Percentiles rank a stretch among this genome's conserved stretches.
phyloP scores from a whole-genome alignment of 768 basidiomycete species.

The Tricholoma terreum region DNA sequence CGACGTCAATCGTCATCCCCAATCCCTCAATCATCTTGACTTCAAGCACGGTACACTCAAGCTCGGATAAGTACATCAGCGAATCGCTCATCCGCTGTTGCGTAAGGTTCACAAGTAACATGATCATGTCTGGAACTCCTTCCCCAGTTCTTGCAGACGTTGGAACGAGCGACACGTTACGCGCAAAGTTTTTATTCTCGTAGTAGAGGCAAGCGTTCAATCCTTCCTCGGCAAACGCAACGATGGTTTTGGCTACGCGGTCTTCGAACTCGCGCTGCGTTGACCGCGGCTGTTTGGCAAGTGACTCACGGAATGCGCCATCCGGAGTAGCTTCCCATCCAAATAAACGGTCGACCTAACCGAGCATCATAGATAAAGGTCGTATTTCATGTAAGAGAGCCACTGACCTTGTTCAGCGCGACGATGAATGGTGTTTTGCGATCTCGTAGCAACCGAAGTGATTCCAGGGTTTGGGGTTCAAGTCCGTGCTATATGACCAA shows the following conservation, averaged over 20 bases:
- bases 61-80: conserved; percentile 95
- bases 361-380: conserved; percentile 3
- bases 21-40: conserved; percentile 98
- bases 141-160: conserved; percentile 98
- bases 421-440: conserved; percentile 98
- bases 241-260: conserved; percentile 75
- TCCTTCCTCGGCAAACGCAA: conserved; percentile 98
- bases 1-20: conserved; percentile 96
- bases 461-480: conserved; percentile 97
- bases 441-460: conserved; percentile 85
- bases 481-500: conserved; percentile 74
- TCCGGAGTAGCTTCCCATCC: conserved; percentile 91
- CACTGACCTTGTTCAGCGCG: conserved; percentile 86
- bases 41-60: conserved; percentile 97
- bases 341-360: conserved; percentile 94
- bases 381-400: not conserved
- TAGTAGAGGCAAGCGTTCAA: conserved; percentile 95
- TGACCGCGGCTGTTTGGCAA: conserved; percentile 72
- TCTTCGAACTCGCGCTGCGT: conserved; percentile 93
- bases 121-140: conserved; percentile 99
- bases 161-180: conserved; percentile 94
- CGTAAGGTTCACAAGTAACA: conserved; percentile 94
- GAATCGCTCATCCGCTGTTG: conserved; percentile 97
- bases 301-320: conserved; percentile 87
- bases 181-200: conserved; percentile 93